A percentile compares a stretch with the other conserved stretches of the same genome.
Conservation (phyloP, 257 asterid genomes). For the Linaria vulgaris region DNA sequence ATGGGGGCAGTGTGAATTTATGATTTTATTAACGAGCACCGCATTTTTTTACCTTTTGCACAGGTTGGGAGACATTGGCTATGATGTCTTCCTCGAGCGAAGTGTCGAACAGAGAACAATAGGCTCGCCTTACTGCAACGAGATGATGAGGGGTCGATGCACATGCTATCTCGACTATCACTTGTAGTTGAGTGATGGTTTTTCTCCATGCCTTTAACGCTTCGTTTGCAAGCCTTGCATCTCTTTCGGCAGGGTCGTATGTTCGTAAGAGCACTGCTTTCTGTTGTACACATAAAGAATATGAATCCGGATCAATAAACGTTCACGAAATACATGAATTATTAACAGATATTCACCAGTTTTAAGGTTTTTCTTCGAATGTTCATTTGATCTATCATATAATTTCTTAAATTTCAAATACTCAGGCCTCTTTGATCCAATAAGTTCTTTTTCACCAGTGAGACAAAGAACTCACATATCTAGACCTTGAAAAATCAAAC, state of each 20-base stretch:
- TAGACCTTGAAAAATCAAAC: not conserved
- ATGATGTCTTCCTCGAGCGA: conserved; percentile 81
- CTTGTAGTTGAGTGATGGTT: conserved; percentile 51
- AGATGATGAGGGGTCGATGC: conserved; percentile 74
- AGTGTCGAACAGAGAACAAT: conserved; percentile 50
- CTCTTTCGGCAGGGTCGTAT: conserved; percentile 75
- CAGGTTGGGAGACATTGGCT: conserved; percentile 50
- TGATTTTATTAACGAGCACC: not conserved
- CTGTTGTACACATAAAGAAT: conserved; percentile 35
- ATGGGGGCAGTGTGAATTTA: too few species aligned
- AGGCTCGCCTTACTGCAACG: conserved; percentile 60
- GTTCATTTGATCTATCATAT: too few species aligned
- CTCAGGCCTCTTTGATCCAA: not conserved
- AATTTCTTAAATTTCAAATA: not conserved
- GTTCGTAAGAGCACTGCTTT: conserved; percentile 72
- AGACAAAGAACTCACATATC: too few species aligned
- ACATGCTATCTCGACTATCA: conserved; percentile 75
- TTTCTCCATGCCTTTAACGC: conserved; percentile 56
- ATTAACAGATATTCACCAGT: too few species aligned
- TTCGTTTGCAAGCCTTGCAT: conserved; percentile 68
- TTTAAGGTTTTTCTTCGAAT: too few species aligned
- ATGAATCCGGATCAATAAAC: not conserved
- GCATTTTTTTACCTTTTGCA: conserved; percentile 51
- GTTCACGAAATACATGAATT: conserved; percentile 5
- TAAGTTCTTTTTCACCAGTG: not conserved